phyloP scores from a whole-genome alignment of 495 filamentous ascomycete genomes.

The Aspergillus haitiensis region DNA sequence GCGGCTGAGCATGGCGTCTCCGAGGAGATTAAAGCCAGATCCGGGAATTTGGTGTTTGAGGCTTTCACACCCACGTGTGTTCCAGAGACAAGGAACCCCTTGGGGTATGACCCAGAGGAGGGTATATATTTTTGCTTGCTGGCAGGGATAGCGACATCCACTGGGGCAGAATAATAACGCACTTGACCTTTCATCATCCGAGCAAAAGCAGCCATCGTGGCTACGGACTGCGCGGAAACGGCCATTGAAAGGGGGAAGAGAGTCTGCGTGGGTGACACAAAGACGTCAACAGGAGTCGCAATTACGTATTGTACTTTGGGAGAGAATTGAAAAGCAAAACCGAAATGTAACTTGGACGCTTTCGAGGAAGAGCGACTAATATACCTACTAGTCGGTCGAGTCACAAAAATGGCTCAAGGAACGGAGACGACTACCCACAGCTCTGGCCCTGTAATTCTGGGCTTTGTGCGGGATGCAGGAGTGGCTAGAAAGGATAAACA shows the following conservation, averaged over 20 bases:
- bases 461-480: conserved; percentile 14
- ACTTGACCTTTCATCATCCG: conserved; percentile 48
- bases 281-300: too few relatives aligned
- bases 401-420: conserved; percentile 24
- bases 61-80: conserved; percentile 94
- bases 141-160: conserved; percentile 62
- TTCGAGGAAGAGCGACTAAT: conserved; percentile 1
- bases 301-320: too few relatives aligned
- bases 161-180: conserved; percentile 61
- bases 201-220: conserved; percentile 41
- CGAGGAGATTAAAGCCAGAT: conserved; percentile 85
- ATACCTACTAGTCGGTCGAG: conserved; percentile 13
- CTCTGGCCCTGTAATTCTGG: not conserved
- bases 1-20: conserved; percentile 87
- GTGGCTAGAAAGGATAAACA: conserved; percentile 11
- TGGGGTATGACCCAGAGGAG: conserved; percentile 78
- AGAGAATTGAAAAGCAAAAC: not conserved
- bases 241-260: conserved; percentile 24
- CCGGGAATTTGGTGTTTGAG: conserved; percentile 81
- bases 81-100: conserved; percentile 84
- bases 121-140: conserved; percentile 88
- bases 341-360: not conserved
- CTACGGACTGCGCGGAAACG: conserved; percentile 29
- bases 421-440: not conserved
- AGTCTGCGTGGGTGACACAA: too few relatives aligned